Evolutionary conservation across 495 filamentous ascomycete genomes (phyloP).

Genomic region (Elasticomyces elasticus): DNA sequence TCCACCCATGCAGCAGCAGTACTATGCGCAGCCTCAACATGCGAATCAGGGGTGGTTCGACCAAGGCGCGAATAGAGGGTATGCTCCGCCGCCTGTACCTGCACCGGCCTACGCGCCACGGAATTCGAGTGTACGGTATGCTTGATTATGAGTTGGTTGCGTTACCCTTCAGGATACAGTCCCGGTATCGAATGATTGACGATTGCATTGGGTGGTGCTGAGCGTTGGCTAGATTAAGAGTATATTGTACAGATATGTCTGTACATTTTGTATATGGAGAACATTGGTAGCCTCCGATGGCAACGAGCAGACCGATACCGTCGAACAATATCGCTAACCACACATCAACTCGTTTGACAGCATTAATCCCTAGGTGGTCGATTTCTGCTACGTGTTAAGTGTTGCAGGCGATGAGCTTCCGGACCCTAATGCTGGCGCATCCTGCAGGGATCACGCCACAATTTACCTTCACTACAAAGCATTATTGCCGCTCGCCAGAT

Average conservation of each 20-base stretch:
- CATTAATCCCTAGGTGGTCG: too few relatives aligned
- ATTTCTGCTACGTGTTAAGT: too few relatives aligned
- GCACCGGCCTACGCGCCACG: slow-evolving; percentile 14
- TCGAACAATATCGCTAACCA: too few relatives aligned
- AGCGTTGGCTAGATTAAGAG: neutral
- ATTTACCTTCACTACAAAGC: too few relatives aligned
- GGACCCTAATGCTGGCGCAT: too few relatives aligned
- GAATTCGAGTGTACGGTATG: slow-evolving; percentile 5
- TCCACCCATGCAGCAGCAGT: slow-evolving; percentile 2
- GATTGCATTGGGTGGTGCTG: neutral
- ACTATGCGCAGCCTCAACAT: slow-evolving; percentile 2
- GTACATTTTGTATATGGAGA: too few relatives aligned
- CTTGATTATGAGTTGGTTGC: neutral
- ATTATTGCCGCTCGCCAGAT: too few relatives aligned
- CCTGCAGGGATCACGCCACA: too few relatives aligned
- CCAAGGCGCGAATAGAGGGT: neutral
- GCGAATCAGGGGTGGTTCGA: slow-evolving; percentile 10
- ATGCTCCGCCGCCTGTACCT: slow-evolving; percentile 10
- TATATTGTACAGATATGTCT: neutral
- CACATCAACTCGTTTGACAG: too few relatives aligned
- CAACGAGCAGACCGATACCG: too few relatives aligned
- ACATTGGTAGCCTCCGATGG: too few relatives aligned
- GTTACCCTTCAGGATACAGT: neutral
- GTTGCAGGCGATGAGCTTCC: too few relatives aligned
- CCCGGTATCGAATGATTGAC: neutral